Base-by-base conservation (phyloP, 257 asterid species). In the Coffea eugenioides region DNA sequence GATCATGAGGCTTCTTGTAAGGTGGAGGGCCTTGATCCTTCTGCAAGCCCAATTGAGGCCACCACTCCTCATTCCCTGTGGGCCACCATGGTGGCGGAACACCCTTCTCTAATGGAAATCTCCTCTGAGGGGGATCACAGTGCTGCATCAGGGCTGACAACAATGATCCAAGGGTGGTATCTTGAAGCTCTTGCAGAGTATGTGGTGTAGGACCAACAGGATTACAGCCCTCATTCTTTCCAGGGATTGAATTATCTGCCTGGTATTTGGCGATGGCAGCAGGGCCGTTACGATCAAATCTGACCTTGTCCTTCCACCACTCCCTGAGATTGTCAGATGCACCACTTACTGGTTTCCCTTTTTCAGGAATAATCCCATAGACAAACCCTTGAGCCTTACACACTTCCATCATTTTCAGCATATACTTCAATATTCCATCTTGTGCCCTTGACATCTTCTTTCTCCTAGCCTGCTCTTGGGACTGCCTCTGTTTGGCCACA, bases 71-170 rank as follows among this genome's bases (percentile, higher is more conserved):
- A 62, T 80, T 80, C 79, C 97, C 98, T 3, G 79, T 88, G 3
- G 97, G 98, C 98, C 98, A 94, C 98, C 98, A 92, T 5, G 98
- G 98, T 1, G 98, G 98, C 0, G 97, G 79, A 43, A 91, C 89
- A 0, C 98, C 98, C 74, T 91, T 94, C 87, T 94, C 98, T 69
- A 94, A 83, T 0, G 97, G 98, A 79, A 91, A 94, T 81, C 97
- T 87, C 79, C 98, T 86, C 87, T 94, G 98, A 23, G 98, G 98
- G 6, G 97, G 98, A 69, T 91, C 91, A 18, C 98, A 94, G 79
- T 92, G 98, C 81, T 92, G 97, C 97, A 94, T 94, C 15, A 94
- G 87, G 46, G 98, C 97, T 0, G 98, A 94, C 15, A 94, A 73
- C 73, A 94, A 81, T 0, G 98, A 94, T 2, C 98, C 98, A 20